These are phyloP conservation scores for Didymella lethalis DNA, from an alignment of 2,329 filamentous ascomycete genomes.

Conservation along the genomic window DNA sequence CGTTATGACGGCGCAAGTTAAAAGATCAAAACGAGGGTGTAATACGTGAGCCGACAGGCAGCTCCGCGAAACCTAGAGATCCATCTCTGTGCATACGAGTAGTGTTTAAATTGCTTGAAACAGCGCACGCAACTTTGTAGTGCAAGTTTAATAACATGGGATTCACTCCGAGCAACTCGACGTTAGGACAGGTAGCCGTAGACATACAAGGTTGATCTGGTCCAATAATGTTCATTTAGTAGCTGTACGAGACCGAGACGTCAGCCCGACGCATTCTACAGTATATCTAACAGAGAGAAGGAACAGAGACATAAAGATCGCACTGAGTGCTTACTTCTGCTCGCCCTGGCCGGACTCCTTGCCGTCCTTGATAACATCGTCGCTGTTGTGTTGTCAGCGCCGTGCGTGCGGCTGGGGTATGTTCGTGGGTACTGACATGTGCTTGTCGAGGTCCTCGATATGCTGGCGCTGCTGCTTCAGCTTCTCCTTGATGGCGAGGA, in stretches of 20 bases:
- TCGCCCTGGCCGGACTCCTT: constrained; percentile 71
- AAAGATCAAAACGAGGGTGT: no score
- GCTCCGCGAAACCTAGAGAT: no score
- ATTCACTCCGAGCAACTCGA: no score
- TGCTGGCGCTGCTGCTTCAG: constrained; percentile 81
- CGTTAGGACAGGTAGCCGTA: background rate
- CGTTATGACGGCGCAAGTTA: no score
- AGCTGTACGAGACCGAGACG: constrained; percentile 29
- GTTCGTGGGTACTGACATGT: constrained; percentile 71
- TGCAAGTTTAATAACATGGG: no score
- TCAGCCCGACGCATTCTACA: constrained; percentile 30
- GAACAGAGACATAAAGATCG: constrained; percentile 23
- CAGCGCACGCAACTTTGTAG: no score
- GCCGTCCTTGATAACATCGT: constrained; percentile 77
- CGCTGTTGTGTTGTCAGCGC: constrained; percentile 59
- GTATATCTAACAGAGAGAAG: constrained; percentile 20
- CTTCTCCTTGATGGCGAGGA: constrained; percentile 72
- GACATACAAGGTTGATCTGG: background rate
- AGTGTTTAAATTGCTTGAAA: no score
- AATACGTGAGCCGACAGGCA: no score
- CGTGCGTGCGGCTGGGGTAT: background rate
- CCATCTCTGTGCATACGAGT: no score
- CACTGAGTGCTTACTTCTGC: constrained; percentile 44
- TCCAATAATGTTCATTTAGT: constrained; percentile 17
- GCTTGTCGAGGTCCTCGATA: constrained; percentile 82